Evolutionary conservation across 176 grass and related monocot species (phyloP).

Genomic region (Alloteropsis semialata): DNA sequence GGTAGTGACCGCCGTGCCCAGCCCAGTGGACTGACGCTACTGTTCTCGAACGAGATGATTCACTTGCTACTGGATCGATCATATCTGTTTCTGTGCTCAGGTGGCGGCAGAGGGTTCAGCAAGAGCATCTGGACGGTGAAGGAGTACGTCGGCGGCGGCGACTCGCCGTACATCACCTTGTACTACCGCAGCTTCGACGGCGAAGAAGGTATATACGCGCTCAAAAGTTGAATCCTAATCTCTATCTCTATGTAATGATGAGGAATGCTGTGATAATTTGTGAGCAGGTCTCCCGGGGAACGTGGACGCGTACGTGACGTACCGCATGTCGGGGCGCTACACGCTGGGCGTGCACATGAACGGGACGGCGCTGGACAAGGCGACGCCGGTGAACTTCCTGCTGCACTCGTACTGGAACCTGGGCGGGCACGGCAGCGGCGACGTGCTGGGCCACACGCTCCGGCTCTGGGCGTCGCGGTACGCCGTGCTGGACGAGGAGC

Average conservation of each 20-base stretch:
- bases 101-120: constrained; percentile 75
- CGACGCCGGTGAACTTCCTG: constrained; percentile 72
- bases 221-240: no score
- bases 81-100: background rate
- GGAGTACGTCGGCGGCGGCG: constrained; percentile 56
- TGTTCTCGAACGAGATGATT: background rate
- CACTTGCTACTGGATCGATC: background rate
- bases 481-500: constrained; percentile 48
- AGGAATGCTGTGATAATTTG: no score
- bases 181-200: constrained; percentile 86
- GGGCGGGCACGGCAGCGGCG: constrained; percentile 43
- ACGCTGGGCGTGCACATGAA: constrained; percentile 49
- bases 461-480: constrained; percentile 52
- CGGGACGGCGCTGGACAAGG: constrained; percentile 50
- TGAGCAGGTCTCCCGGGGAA: constrained; percentile 62
- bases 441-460: constrained; percentile 57
- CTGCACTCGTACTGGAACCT: constrained; percentile 86
- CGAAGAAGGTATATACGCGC: constrained; percentile 25
- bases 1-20: constrained; percentile 32
- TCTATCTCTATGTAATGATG: no score
- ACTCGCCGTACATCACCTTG: constrained; percentile 67
- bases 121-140: constrained; percentile 73
- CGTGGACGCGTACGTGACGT: constrained; percentile 75
- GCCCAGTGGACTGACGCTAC: background rate
- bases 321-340: constrained; percentile 54